Conservation (phyloP, 352 stramenopile species). For the Pythium guiyangense region DNA sequence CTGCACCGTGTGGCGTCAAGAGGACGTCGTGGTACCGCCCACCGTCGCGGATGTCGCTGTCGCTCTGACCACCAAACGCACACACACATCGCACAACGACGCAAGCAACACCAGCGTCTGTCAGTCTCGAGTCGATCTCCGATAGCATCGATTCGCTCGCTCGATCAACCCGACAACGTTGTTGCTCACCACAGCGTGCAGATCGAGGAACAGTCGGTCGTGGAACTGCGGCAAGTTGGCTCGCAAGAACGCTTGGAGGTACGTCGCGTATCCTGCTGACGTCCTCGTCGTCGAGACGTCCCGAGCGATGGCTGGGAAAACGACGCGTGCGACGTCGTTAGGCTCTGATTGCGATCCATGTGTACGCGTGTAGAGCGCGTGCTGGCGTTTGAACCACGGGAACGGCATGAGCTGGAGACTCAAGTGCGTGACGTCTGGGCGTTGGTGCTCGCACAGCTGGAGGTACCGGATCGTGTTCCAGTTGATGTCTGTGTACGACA, state of each 20-base stretch:
- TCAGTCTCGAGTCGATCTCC: neutral
- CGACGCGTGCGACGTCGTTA: conserved; percentile 3
- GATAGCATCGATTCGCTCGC: neutral
- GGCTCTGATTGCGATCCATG: neutral
- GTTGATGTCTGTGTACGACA: conserved; percentile 82
- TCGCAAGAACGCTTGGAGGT: conserved; percentile 36
- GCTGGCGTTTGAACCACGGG: conserved; percentile 65
- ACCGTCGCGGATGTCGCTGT: conserved; percentile 31
- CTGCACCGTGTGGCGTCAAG: conserved; percentile 31
- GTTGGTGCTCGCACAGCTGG: conserved; percentile 47
- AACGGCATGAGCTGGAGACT: conserved; percentile 84
- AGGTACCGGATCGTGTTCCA: conserved; percentile 81
- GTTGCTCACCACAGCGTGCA: conserved; percentile 41
- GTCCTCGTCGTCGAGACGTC: conserved; percentile 32
- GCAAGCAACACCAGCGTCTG: neutral
- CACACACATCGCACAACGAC: neutral
- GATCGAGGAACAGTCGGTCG: conserved; percentile 41
- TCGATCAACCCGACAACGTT: neutral
- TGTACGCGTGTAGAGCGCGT: conserved; percentile 21
- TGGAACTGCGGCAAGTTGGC: conserved; percentile 24
- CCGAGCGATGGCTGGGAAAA: conserved; percentile 27
- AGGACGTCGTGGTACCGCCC: conserved; percentile 35
- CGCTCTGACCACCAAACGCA: conserved; percentile 21
- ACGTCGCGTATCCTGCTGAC: conserved; percentile 33
- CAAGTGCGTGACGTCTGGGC: conserved; percentile 58